A percentile compares a stretch with the other conserved stretches of the same genome.
These are phyloP conservation scores for Rugonectria rugulosa DNA, from an alignment of 2,329 filamentous ascomycete genomes.

Conservation along the genomic window DNA sequence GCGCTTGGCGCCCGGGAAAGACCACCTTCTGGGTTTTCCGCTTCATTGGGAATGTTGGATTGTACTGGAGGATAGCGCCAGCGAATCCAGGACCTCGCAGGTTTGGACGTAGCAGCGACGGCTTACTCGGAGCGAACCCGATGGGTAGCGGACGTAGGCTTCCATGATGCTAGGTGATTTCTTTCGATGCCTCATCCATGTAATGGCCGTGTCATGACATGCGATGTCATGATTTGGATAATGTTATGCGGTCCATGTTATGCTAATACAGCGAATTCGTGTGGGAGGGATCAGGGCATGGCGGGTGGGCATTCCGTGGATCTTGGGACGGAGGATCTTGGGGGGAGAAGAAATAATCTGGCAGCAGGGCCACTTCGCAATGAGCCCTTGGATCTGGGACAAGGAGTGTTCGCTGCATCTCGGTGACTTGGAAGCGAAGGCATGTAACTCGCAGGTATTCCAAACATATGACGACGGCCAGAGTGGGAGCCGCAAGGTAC, in stretches of 20 bases:
- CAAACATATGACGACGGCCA: not conserved
- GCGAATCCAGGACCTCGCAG: slow-evolving; percentile 27
- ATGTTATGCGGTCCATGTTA: slow-evolving; percentile 21
- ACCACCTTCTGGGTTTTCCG: not conserved
- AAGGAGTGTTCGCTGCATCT: slow-evolving; percentile 29
- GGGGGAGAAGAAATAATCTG: slow-evolving; percentile 16
- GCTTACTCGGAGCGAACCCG: slow-evolving; percentile 25
- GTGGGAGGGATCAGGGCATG: slow-evolving; percentile 22
- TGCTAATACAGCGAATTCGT: slow-evolving; percentile 8
- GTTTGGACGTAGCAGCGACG: slow-evolving; percentile 19
- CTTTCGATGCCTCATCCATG: slow-evolving; percentile 25
- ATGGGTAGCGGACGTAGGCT: slow-evolving; percentile 27
- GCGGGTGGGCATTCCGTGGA: slow-evolving; percentile 28
- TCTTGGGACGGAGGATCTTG: slow-evolving; percentile 28
- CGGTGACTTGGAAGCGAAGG: slow-evolving; percentile 18
- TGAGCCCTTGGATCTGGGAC: slow-evolving; percentile 23
- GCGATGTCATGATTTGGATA: slow-evolving; percentile 23
- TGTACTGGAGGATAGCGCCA: slow-evolving; percentile 18
- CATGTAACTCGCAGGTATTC: not conserved
- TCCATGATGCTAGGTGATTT: slow-evolving; percentile 23
- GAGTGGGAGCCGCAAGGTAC: slow-evolving; percentile 12
- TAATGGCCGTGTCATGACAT: slow-evolving; percentile 26
- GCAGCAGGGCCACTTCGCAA: slow-evolving; percentile 9
- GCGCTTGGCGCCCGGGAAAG: slow-evolving; percentile 20
- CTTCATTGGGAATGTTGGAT: slow-evolving; percentile 4